Evolutionary conservation across 495 filamentous ascomycete species (phyloP).

Genomic region (Margaritispora aquatica): DNA sequence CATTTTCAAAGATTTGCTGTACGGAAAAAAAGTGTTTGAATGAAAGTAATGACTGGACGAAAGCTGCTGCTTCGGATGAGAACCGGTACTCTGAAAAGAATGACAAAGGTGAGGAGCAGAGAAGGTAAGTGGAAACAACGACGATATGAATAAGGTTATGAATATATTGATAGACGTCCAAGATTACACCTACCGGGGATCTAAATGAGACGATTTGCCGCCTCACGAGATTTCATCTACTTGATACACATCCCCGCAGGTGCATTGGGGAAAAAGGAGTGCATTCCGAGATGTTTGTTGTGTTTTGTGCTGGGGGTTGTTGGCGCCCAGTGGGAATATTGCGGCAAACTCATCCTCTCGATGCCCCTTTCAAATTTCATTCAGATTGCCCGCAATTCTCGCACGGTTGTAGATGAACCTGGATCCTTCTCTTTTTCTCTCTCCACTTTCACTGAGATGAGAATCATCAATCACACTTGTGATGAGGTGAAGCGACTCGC

Average conservation of each 20-base stretch:
- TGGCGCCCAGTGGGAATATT: not conserved
- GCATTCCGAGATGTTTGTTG: not conserved
- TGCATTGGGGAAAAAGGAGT: not conserved
- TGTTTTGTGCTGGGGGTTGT: not conserved
- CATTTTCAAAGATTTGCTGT: too few species aligned
- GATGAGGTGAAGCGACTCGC: not conserved
- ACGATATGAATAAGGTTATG: not conserved
- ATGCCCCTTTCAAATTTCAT: not conserved
- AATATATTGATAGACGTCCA: not conserved
- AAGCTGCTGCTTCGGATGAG: slow-evolving; percentile 14
- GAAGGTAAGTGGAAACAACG: not conserved
- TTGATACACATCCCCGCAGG: not conserved
- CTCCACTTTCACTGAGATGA: not conserved
- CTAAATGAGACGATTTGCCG: not conserved
- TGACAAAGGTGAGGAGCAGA: not conserved
- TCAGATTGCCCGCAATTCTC: not conserved
- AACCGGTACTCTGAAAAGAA: not conserved
- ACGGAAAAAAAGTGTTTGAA: slow-evolving; percentile 15
- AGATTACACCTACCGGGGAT: not conserved
- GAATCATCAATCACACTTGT: not conserved
- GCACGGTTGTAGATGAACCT: not conserved
- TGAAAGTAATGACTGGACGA: slow-evolving; percentile 21
- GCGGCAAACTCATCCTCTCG: not conserved
- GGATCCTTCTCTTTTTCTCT: not conserved
- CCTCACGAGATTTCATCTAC: not conserved